phyloP scores from a whole-genome alignment of 495 filamentous ascomycete species.

The Cenococcum geophilum region DNA sequence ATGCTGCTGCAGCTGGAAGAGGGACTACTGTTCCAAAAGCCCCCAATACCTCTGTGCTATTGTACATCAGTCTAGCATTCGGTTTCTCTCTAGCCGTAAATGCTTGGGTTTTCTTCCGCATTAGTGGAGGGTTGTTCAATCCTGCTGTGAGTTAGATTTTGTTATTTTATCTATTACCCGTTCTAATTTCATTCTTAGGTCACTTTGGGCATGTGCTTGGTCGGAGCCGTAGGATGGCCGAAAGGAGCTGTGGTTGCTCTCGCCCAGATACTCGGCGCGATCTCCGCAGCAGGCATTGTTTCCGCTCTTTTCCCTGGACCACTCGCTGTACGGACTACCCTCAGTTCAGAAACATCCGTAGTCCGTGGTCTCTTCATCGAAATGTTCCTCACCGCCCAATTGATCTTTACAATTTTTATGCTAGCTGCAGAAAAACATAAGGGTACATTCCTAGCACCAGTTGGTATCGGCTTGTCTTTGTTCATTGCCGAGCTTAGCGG shows the following conservation, averaged over 20 bases:
- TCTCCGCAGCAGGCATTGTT: slow-evolving; percentile 57
- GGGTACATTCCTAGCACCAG: slow-evolving; percentile 68
- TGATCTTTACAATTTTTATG: slow-evolving; percentile 77
- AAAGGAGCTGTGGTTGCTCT: slow-evolving; percentile 48
- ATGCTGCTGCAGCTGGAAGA: slow-evolving; percentile 33
- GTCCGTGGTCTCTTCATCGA: slow-evolving; percentile 72
- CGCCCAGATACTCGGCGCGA: slow-evolving; percentile 54
- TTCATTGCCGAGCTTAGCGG: slow-evolving; percentile 65
- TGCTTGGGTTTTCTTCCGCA: slow-evolving; percentile 79
- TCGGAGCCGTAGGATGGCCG: slow-evolving; percentile 50
- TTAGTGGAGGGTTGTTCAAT: slow-evolving; percentile 77
- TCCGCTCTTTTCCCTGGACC: slow-evolving; percentile 56
- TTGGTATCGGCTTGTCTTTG: slow-evolving; percentile 68
- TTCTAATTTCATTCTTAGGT: slow-evolving; percentile 39
- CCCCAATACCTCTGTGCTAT: slow-evolving; percentile 39
- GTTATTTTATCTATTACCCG: slow-evolving; percentile 7
- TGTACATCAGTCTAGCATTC: slow-evolving; percentile 68
- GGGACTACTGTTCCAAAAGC: neutral
- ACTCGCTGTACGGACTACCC: slow-evolving; percentile 54
- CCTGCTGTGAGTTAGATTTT: slow-evolving; percentile 52
- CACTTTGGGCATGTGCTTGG: slow-evolving; percentile 52
- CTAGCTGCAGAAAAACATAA: slow-evolving; percentile 78
- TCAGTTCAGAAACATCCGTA: slow-evolving; percentile 52
- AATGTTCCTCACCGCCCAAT: slow-evolving; percentile 69
- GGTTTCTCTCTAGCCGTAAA: slow-evolving; percentile 73